These are phyloP conservation scores for Tetrapyrgos nigripes DNA, from an alignment of 1,284 basidiomycete species.

Conservation along the genomic window DNA sequence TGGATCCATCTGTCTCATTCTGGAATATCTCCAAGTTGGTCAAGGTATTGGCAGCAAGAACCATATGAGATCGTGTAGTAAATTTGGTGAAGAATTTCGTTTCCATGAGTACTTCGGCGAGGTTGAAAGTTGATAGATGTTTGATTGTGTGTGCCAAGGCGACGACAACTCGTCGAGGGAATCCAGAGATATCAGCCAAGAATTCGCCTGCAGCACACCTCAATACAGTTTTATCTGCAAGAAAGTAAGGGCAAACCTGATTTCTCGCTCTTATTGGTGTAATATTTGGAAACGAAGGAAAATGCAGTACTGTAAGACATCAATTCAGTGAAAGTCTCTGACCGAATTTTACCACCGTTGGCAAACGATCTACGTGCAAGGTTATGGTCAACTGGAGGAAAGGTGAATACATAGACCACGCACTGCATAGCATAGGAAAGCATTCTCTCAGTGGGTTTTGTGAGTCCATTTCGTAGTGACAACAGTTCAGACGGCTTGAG, in stretches of 20 bases:
- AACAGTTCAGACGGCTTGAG: conserved; percentile 86
- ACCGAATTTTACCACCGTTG: conserved; percentile 47
- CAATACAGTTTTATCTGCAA: background rate
- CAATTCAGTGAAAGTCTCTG: conserved; percentile 66
- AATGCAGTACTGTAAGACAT: conserved; percentile 80
- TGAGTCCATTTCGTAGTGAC: conserved; percentile 67
- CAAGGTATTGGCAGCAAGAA: conserved; percentile 89
- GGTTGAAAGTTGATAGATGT: conserved; percentile 79
- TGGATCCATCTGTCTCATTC: conserved; percentile 84
- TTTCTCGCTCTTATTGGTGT: conserved; percentile 59
- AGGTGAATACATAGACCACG: no score
- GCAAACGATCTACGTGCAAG: conserved; percentile 46
- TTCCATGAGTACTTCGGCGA: conserved; percentile 79
- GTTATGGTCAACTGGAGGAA: no score
- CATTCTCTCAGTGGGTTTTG: conserved; percentile 80
- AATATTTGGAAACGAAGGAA: conserved; percentile 75
- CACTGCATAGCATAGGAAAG: conserved; percentile 72
- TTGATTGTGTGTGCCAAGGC: conserved; percentile 81
- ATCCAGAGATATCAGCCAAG: conserved; percentile 70
- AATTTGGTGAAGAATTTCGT: conserved; percentile 84
- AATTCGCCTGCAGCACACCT: conserved; percentile 48
- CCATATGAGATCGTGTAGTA: conserved; percentile 83
- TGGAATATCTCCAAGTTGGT: conserved; percentile 92
- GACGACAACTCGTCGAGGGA: conserved; percentile 77
- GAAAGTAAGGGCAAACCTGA: conserved; percentile 31